Evolutionary conservation across 345 rosid genomes (phyloP), one percentile per base, ranked within the genome.

Genomic region (Syzygium oleosum): DNA sequence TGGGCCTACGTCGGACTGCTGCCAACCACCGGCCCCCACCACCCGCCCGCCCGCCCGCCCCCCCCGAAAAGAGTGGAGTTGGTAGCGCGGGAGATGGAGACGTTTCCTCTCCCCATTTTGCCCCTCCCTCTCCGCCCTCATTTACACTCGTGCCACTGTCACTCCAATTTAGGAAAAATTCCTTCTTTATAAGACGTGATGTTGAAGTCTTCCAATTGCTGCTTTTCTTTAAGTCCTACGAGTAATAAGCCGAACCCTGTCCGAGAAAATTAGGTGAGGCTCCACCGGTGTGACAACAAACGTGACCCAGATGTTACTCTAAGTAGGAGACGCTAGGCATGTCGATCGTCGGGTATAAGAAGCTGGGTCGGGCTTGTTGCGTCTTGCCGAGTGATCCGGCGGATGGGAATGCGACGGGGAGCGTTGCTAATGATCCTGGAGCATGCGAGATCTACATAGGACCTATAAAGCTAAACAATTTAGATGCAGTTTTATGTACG

Each of bases 1-100:
- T 91, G 92, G 79, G 61, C 90, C 84, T 85, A 88, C 91, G 80
- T 34, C 14, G 80, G 80, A 73, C 49, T 90, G 90, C 90, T 85
- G 84, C 91, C 92, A 89, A 91, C 91, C 10, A 85, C 87, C 88
- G 68, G 86, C 38, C 89, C 54, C 54, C 54, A 14, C 13, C 38
- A 34, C 14, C 52, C 52, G 41, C 38, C 38, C 38, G 38, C 11
- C 11, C 51, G n/a, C n/a, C n/a, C n/a, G n/a, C 12, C 53, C 15
- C 4, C 38, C 89, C 87, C 22, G 85, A 83, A 86, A 59, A 73
- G 86, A 58, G 87, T 5, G 89, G 90, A 85, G 89, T 89, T 89
- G 91, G 92, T 89, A 65, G 58, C 79, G 85, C 52, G 85, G 78
- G 83, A 46, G 89, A 73, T 22, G 11, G 54, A 27, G 88, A 87